phyloP scores from a whole-genome alignment of 225 moss, liverwort and hornwort species.

The Polytrichum commune region DNA sequence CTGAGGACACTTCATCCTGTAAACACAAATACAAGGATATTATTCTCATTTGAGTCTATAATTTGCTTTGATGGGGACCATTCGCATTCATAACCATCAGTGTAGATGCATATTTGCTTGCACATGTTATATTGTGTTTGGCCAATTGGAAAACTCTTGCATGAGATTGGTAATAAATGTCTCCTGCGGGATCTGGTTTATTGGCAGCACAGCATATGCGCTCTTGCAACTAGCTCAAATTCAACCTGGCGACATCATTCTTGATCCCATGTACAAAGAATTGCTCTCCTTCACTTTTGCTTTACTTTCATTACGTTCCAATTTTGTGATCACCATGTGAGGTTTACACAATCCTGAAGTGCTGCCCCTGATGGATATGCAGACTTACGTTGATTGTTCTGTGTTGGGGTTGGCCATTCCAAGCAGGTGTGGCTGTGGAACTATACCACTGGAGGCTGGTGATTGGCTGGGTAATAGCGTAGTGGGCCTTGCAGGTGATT shows the following conservation, averaged over 20 bases:
- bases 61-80: too few species aligned
- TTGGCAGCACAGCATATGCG: constrained; percentile 83
- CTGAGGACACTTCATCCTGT: too few species aligned
- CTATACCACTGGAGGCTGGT: constrained; percentile 76
- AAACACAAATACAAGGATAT: too few species aligned
- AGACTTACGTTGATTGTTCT: background rate
- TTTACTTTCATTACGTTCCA: background rate
- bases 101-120: too few species aligned
- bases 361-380: too few species aligned
- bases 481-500: constrained; percentile 70
- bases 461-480: constrained; percentile 61
- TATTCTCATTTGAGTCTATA: too few species aligned
- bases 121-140: too few species aligned
- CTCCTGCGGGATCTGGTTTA: constrained; percentile 21
- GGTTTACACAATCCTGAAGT: too few species aligned
- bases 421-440: constrained; percentile 86
- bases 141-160: background rate
- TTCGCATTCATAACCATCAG: too few species aligned
- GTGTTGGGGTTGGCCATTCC: constrained; percentile 1
- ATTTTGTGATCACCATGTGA: too few species aligned
- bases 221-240: constrained; percentile 78
- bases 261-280: constrained; percentile 71
- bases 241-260: constrained; percentile 66
- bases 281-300: constrained; percentile 3
- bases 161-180: constrained; percentile 3